Base-by-base conservation (phyloP, 352 stramenopile species). In the Phytophthora kernoviae region DNA sequence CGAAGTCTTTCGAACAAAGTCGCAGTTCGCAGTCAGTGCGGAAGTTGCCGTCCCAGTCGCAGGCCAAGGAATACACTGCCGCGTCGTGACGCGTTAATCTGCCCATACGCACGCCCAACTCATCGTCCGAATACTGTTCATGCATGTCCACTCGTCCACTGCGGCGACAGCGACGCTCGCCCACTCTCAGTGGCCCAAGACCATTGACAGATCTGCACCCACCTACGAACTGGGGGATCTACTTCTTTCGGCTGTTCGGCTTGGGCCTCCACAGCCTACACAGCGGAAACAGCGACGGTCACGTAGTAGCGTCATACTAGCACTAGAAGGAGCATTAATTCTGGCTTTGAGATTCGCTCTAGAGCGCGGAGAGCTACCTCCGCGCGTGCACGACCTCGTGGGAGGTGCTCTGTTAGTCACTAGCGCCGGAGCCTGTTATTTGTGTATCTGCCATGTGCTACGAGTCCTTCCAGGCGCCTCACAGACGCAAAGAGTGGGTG, bases 141-240 rank as follows among this genome's bases (percentile, higher is more conserved):
- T 30, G 24, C 24, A 30, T 30, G 24, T 6, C 24, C 24, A 30
- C 24, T 6, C 24, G 3, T 6, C 24, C 24, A 6, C 24, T 30
- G 24, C 24, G 24, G 24, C 24, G 24, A n/a, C n/a, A n/a, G n/a
- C n/a, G n/a, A 11, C 30, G 11, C 30, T 21, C 34, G 24, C 26
- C 14, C 40, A 7, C 49, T 18, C 14, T 37, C 27, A 42, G 27
- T 58, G 59, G 56, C 54, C 45, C 34, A 68, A 62, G 30, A 15
- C 22, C 10, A 51, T 27, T 10, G 52, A 61, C 34, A 48, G 47
- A 14, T 62, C 53, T 24, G 57, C 62, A 5, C 45, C 67, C 26
- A 74, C 66, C 2, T 70, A 77, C 41, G 72, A 88, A 41, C 64
- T 89, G 9, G 79, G 77, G 41, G 81, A 91, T 52, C 54, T 81